Conservation (phyloP, 2,329 filamentous ascomycete species). For the Cadophora gregata region DNA sequence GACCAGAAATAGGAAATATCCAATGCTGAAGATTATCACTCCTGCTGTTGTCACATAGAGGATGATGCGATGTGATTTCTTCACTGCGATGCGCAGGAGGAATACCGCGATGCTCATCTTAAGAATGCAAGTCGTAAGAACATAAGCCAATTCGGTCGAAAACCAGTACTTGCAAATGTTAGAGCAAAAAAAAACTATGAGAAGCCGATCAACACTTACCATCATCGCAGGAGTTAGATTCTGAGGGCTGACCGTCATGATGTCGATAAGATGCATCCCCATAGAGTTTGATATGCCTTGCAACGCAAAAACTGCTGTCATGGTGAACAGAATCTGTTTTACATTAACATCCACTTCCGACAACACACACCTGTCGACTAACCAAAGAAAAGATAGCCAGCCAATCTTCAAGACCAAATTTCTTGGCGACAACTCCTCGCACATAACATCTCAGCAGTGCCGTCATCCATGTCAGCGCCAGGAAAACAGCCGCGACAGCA, state of each 20-base stretch:
- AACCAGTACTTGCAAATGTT: slow-evolving; percentile 29
- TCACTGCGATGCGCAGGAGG: slow-evolving; percentile 48
- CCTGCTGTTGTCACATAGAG: slow-evolving; percentile 47
- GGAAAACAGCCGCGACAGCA: slow-evolving; percentile 37
- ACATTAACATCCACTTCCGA: neutral
- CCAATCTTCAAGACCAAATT: slow-evolving; percentile 53
- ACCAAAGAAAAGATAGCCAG: slow-evolving; percentile 54
- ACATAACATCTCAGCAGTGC: slow-evolving; percentile 52
- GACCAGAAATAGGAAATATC: slow-evolving; percentile 54
- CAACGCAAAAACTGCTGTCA: slow-evolving; percentile 16
- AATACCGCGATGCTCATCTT: slow-evolving; percentile 52
- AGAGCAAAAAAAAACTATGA: neutral
- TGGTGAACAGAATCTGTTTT: slow-evolving; percentile 20
- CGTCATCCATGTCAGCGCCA: slow-evolving; percentile 46
- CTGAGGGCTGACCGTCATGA: slow-evolving; percentile 1
- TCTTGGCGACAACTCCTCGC: slow-evolving; percentile 50
- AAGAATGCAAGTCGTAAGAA: slow-evolving; percentile 47
- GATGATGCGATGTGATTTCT: slow-evolving; percentile 45
- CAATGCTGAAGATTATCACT: slow-evolving; percentile 46
- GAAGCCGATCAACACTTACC: slow-evolving; percentile 1
- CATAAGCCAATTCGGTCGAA: slow-evolving; percentile 44
- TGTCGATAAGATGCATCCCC: slow-evolving; percentile 23
- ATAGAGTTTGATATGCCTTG: slow-evolving; percentile 23
- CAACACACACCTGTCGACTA: slow-evolving; percentile 6
- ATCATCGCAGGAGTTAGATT: slow-evolving; percentile 23